Evolutionary conservation across 768 basidiomycete genomes (phyloP).

Genomic region (Solioccasus polychromus): DNA sequence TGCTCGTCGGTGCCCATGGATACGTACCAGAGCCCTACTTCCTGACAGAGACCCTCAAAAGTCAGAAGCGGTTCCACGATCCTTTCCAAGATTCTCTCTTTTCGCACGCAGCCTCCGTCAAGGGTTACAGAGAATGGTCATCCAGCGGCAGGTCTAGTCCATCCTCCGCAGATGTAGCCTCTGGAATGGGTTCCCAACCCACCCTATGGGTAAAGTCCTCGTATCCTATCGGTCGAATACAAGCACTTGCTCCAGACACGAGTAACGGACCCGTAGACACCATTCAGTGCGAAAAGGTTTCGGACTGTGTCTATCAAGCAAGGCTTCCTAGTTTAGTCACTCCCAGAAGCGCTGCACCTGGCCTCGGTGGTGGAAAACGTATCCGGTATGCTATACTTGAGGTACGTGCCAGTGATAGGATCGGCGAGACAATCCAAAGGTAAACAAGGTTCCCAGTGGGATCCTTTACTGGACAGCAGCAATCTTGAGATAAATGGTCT

Average conservation of each 20-base stretch:
- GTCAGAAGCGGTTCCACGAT: conserved; percentile 89
- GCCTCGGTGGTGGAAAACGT: conserved; percentile 60
- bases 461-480: conserved; percentile 83
- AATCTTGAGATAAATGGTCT: conserved; percentile 81
- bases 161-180: conserved; percentile 11
- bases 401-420: conserved; percentile 40
- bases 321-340: conserved; percentile 76
- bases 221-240: conserved; percentile 55
- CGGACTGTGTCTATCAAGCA: conserved; percentile 69
- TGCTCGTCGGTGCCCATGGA: conserved; percentile 74
- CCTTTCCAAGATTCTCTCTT: conserved; percentile 84
- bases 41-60: conserved; percentile 76
- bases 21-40: conserved; percentile 88
- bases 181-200: conserved; percentile 30
- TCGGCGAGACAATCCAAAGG: background rate
- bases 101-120: conserved; percentile 74
- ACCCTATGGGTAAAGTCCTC: conserved; percentile 65
- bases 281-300: conserved; percentile 42
- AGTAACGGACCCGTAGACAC: conserved; percentile 29
- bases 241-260: conserved; percentile 33
- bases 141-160: conserved; percentile 59
- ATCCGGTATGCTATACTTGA: conserved; percentile 86
- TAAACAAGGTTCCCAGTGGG: conserved; percentile 54
- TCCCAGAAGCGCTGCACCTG: conserved; percentile 62
- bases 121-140: conserved; percentile 78